Base-by-base conservation (phyloP, 371 early-diverging fungal species). In the Actinomucor elegans region DNA sequence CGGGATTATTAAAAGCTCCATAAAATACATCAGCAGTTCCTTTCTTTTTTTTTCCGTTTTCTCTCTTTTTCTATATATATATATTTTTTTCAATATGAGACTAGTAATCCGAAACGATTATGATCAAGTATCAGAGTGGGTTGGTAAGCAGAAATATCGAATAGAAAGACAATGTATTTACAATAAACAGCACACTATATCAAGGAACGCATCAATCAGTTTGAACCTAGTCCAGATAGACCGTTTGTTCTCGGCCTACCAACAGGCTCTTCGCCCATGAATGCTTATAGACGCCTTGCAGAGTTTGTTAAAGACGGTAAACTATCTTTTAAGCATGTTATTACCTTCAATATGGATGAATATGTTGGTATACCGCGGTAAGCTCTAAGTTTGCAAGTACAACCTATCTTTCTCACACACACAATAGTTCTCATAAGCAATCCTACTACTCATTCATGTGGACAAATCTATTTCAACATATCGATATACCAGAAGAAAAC, bases 371-470 rank as follows among this genome's bases (percentile, higher is more conserved):
- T 74, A 18, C 67, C 72, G 21, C 69, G 75, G 57, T 56, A 57
- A 55, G 40, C 38, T 27, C 18, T 18, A 35, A 4, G 21, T 37
- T 18, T 18, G 31, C 17, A 26, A 34, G 15, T 27, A 36, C 35
- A 34, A 38, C 43, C 33, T 41, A 26, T 34, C 21, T 29, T 34
- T 44, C 12, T 44, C 51, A 40, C 27, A 43, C 44, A 10, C 28
- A 40, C 20, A 38, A 45, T 34, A 77, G 81, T 49, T 83, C 90
- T 48, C 93, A 91, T 58, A 88, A 87, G 18, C 90, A 93, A 66
- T 87, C 88, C 36, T 92, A 93, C 73, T 90, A 91, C 71, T 86
- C 90, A 5, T 93, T 92, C 67, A 93, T 93, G 94, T 89, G 86
- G 83, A 88, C 78, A 48, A 74, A 92, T 50, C 73, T 93, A 20